Conservation (phyloP, 2,329 filamentous ascomycete genomes). For the Chaetomium sp. region DNA sequence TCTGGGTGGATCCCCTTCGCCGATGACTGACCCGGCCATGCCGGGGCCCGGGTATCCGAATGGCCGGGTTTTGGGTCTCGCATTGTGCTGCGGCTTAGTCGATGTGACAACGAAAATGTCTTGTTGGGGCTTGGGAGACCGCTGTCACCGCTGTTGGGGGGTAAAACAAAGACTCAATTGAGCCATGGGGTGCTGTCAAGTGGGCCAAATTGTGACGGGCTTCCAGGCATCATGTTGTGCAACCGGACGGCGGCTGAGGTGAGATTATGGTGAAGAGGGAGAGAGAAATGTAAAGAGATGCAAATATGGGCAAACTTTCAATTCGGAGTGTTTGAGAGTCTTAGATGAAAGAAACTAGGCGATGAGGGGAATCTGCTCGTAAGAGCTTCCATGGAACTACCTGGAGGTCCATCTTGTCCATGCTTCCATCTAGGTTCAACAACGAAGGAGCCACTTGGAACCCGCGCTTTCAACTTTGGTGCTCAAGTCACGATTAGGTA, state of each 20-base stretch:
- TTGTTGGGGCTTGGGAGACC: not conserved
- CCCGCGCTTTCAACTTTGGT: not conserved
- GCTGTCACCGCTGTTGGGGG: not conserved
- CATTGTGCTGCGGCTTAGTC: constrained; percentile 9
- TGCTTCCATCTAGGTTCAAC: too few relatives aligned
- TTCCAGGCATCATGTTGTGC: constrained; percentile 10
- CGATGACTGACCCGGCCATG: constrained; percentile 22
- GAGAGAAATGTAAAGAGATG: not conserved
- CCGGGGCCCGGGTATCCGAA: not conserved
- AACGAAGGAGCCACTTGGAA: constrained; percentile 7
- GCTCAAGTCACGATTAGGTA: not conserved
- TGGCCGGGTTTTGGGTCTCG: constrained; percentile 5
- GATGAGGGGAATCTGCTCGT: not conserved
- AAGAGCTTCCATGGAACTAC: not conserved
- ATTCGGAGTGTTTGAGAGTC: not conserved
- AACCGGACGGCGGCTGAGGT: constrained; percentile 12
- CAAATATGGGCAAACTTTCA: not conserved
- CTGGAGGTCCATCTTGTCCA: not conserved
- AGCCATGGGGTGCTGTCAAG: not conserved
- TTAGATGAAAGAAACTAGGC: not conserved
- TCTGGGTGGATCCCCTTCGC: constrained; percentile 1
- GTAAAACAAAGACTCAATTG: not conserved
- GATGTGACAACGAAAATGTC: constrained; percentile 1
- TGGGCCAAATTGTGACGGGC: constrained; percentile 5
- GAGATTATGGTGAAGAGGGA: not conserved